These are phyloP conservation scores for Cyamopsis tetragonoloba DNA, from an alignment of 306 rosid species.

Conservation along the genomic window DNA sequence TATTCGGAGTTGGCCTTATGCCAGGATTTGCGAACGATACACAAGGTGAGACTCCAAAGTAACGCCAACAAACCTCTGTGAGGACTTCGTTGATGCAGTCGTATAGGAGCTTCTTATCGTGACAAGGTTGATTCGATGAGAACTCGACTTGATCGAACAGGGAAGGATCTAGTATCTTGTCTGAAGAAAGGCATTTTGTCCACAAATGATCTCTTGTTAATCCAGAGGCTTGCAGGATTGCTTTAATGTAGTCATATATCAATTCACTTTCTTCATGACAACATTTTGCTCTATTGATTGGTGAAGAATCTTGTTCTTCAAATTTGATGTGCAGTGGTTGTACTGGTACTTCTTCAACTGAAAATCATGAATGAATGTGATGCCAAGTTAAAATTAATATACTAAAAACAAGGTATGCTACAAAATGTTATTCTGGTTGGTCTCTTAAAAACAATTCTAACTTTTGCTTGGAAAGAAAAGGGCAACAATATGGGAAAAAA, in stretches of 20 bases:
- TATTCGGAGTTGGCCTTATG: slow-evolving; percentile 42
- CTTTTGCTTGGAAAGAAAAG: neutral
- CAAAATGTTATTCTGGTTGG: neutral
- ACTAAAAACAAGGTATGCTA: neutral
- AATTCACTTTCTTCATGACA: slow-evolving; percentile 47
- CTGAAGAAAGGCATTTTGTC: slow-evolving; percentile 62
- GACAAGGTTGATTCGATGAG: slow-evolving; percentile 53
- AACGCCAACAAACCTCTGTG: slow-evolving; percentile 51
- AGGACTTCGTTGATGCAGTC: slow-evolving; percentile 71
- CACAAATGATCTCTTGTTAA: slow-evolving; percentile 57
- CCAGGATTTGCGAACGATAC: slow-evolving; percentile 47
- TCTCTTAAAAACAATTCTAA: neutral
- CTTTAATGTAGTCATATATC: slow-evolving; percentile 55
- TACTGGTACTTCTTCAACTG: slow-evolving; percentile 49
- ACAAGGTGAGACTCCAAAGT: slow-evolving; percentile 55
- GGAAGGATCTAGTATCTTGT: slow-evolving; percentile 64
- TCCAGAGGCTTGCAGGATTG: slow-evolving; percentile 61
- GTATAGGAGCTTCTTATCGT: slow-evolving; percentile 59
- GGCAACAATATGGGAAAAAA: neutral
- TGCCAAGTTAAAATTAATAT: slow-evolving; percentile 15
- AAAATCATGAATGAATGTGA: slow-evolving; percentile 33
- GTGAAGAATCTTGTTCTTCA: slow-evolving; percentile 55
- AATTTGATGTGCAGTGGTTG: slow-evolving; percentile 59
- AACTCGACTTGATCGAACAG: slow-evolving; percentile 51
- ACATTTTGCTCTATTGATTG: slow-evolving; percentile 33